phyloP scores from a whole-genome alignment of 2,329 filamentous ascomycete genomes.

The Claviceps sp. region DNA sequence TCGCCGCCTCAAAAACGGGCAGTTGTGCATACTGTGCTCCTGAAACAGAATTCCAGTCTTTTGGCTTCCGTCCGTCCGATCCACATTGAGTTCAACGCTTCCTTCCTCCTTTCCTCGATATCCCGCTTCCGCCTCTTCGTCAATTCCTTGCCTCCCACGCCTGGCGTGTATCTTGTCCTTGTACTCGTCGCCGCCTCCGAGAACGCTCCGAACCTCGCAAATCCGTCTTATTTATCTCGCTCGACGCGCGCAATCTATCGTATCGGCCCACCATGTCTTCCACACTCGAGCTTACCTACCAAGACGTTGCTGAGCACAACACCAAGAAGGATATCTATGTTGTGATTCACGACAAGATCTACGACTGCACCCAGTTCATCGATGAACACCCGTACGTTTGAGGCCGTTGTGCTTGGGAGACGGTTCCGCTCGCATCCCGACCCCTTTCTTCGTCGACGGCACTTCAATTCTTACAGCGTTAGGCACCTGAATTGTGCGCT shows the following conservation, averaged over 20 bases:
- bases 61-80: neutral
- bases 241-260: neutral
- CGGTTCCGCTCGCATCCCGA: neutral
- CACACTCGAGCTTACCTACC: constrained; percentile 50
- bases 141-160: neutral
- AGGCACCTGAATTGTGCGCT: neutral
- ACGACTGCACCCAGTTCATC: constrained; percentile 76
- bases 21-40: no score
- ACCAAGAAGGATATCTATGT: constrained; percentile 89
- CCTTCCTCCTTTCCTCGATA: neutral
- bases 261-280: constrained; percentile 14
- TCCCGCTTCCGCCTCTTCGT: neutral
- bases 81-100: neutral
- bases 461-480: neutral
- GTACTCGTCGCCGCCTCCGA: no score
- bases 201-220: no score
- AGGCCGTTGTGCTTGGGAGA: neutral
- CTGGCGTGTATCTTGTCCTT: neutral
- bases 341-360: constrained; percentile 94
- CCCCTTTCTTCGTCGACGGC: neutral
- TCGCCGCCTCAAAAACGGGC: neutral
- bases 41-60: no score
- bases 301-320: constrained; percentile 74
- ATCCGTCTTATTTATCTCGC: neutral
- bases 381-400: constrained; percentile 81